A percentile compares a stretch with the other conserved stretches of the same genome.
phyloP scores from a whole-genome alignment of 768 basidiomycete genomes.

The Leucogyrophana mollusca region DNA sequence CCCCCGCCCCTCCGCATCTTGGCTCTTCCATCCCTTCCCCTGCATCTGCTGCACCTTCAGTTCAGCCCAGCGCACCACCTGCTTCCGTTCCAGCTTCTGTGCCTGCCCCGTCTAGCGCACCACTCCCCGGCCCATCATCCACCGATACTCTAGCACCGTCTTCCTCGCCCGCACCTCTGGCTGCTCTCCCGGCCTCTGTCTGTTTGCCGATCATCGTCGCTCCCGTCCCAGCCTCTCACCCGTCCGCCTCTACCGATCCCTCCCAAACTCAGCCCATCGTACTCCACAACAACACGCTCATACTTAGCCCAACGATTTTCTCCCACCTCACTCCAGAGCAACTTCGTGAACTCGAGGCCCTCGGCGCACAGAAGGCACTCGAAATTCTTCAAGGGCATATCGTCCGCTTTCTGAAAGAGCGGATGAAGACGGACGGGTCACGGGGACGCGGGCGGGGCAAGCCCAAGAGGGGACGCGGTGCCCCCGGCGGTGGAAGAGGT shows the following conservation, averaged over 20 bases:
- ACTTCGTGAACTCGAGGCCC: conserved; percentile 70
- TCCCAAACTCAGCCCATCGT: conserved; percentile 60
- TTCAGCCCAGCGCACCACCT: conserved; percentile 16
- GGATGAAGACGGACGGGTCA: conserved; percentile 38
- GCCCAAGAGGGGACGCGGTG: conserved; percentile 12
- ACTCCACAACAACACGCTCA: conserved; percentile 78
- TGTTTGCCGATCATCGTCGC: conserved; percentile 77
- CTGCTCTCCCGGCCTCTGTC: conserved; percentile 40
- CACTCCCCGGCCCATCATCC: conserved; percentile 14
- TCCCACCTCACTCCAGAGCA: conserved; percentile 71
- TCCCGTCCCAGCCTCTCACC: conserved; percentile 64
- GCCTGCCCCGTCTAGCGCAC: conserved; percentile 15
- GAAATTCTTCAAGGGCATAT: conserved; percentile 82
- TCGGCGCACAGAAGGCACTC: conserved; percentile 81
- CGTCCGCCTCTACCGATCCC: conserved; percentile 43
- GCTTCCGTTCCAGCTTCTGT: conserved; percentile 19
- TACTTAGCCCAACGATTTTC: conserved; percentile 85
- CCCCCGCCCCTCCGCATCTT: conserved; percentile 4
- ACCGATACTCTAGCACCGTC: conserved; percentile 7
- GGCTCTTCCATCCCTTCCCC: conserved; percentile 10
- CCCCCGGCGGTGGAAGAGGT: conserved; percentile 5
- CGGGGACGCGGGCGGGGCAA: conserved; percentile 20
- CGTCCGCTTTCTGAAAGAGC: conserved; percentile 81
- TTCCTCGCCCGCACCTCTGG: conserved; percentile 21
- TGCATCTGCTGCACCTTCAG: conserved; percentile 9